Base-by-base conservation (phyloP, 257 asterid species). In the Solanum etuberosum region DNA sequence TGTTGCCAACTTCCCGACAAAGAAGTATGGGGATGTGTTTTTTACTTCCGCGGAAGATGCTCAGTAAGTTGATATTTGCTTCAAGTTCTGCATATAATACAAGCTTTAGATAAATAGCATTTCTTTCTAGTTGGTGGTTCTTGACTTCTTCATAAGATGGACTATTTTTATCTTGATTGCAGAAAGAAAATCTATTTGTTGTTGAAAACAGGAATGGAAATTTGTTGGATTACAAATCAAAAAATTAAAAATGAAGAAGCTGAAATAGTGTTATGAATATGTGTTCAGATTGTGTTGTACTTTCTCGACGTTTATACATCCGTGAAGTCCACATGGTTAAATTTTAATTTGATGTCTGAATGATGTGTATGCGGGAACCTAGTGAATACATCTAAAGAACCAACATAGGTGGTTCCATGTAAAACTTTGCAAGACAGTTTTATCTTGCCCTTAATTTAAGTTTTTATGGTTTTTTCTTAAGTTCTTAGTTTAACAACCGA, bases 1-100 rank as follows among this genome's bases (percentile, higher is more conserved):
- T 86, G 94, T 96, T n/a, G 91, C 97, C 87, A 91, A 91, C 89
- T 93, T 96, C 86, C 98, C 95, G 1, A 90, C 91, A 32, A 93
- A 91, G 91, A 95, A 93, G 90, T 95, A 89, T 7, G 87, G 89
- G 74, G 98, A 96, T 84, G 81, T 91, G 67, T 93, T 92, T 89
- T 89, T 92, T 85, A 83, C 94, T 25, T 91, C 97, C 2, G 91
- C 86, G 84, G 97, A 95, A 88, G 94, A 91, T 90, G 90, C 93
- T 87, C 98, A 91, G 99, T 96, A 91, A 94, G 98, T 91, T 86
- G 16, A 73, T 84, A 73, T 38, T 86, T 48, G 59, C 74, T 73
- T 48, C 70, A 25, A 71, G 7, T 65, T 18, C 74, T 32, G 4
- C 4, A 46, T 16, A 16, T 48, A 29, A 48, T 48, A 10, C 40